These are phyloP conservation scores for Dimocarpus longan DNA, from an alignment of 345 rosid species.

Conservation along the genomic window DNA sequence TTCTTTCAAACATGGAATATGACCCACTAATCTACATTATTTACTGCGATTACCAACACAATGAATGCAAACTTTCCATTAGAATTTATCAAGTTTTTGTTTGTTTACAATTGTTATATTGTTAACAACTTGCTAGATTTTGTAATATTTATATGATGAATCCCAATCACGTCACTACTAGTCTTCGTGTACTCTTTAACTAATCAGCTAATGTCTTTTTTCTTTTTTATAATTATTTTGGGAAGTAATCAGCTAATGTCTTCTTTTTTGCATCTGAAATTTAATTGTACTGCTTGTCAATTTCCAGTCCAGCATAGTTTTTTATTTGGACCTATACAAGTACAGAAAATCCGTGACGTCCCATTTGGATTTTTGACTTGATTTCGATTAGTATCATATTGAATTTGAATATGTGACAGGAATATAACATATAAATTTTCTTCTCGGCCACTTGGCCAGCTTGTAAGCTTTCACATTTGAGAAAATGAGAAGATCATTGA, in stretches of 20 bases:
- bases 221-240: too few relatives aligned
- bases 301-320: not conserved
- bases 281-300: not conserved
- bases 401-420: not conserved
- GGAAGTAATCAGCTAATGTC: not conserved
- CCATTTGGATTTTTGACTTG: not conserved
- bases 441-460: not conserved
- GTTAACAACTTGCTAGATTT: too few relatives aligned
- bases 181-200: too few relatives aligned
- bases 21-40: too few relatives aligned
- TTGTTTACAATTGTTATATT: too few relatives aligned
- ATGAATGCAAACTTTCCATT: not conserved
- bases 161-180: too few relatives aligned
- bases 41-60: not conserved
- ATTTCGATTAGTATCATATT: not conserved
- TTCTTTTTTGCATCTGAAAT: not conserved
- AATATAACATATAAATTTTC: too few relatives aligned
- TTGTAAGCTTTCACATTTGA: not conserved
- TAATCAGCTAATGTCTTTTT: not conserved
- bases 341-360: not conserved
- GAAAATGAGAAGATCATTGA: too few relatives aligned
- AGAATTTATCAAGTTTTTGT: not conserved
- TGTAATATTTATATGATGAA: too few relatives aligned
- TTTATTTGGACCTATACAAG: not conserved
- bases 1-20: not conserved